Evolutionary conservation across 2,329 filamentous ascomycete species (phyloP), one percentile per base, ranked within the genome.

Genomic region (Didymella glomerata): DNA sequence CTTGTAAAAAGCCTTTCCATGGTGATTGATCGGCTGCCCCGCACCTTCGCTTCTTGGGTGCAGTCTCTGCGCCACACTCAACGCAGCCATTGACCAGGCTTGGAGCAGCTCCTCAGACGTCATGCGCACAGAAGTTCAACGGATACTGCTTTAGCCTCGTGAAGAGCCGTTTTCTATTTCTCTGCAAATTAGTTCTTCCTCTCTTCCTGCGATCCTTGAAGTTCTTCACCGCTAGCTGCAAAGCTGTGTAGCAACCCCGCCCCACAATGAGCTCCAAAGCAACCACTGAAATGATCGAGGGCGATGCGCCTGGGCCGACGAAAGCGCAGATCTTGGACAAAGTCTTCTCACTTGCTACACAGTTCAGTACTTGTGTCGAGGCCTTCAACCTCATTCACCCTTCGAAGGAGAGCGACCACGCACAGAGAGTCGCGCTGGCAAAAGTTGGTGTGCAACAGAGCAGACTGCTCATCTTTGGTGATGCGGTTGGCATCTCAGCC

Each of bases 301-400:
- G 60, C 49, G 63, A 66, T 46, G 55, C 55, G 28, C 56, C 65
- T 9, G 61, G 52, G 32, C 68, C 68, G 54, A 69, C 60, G 57
- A 75, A 72, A 54, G 72, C 68, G 22, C 60, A 77, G 60, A 67
- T 73, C 61, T 74, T 82, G 32, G 71, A 70, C 28, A 76, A 78
- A 52, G 78, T 79, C 38, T 69, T 79, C 48, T 76, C 77, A 7
- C 76, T 82, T 13, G 79, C 80, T 24, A 76, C 70, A 27, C 75
- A 81, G 30, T 82, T 82, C 75, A 80, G 78, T 67, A 78, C 76
- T 45, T 81, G 79, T 59, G 79, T 81, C 42, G 80, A 82, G 64
- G 78, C 78, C 24, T 81, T 82, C 69, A 79, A 78, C 36, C 72
- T 80, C 25, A 79, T 83, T 54, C 77, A 80, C 54, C 77, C 79